Conservation (phyloP, 495 filamentous ascomycete genomes). For the Hypoxylon cercidicola region DNA sequence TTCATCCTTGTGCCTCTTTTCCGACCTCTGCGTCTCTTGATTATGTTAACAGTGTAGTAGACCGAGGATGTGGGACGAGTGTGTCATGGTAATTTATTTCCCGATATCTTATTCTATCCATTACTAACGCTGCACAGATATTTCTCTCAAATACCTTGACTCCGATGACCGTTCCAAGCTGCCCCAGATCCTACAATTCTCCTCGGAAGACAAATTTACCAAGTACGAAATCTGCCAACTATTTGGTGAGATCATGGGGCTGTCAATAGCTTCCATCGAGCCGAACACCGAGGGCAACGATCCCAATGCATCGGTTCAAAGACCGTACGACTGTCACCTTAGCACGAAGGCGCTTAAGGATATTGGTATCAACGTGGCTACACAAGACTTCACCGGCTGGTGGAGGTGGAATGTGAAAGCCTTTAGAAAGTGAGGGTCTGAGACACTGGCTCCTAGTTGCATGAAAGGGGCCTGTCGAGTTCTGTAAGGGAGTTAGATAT, state of each 20-base stretch:
- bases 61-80: conserved; percentile 91
- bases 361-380: conserved; percentile 78
- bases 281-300: conserved; percentile 80
- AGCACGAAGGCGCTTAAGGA: conserved; percentile 79
- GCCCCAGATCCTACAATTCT: conserved; percentile 85
- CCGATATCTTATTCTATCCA: not conserved
- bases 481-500: conserved; percentile 26
- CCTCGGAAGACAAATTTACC: conserved; percentile 85
- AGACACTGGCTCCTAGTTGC: conserved; percentile 18
- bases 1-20: not conserved
- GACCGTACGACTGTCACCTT: conserved; percentile 91
- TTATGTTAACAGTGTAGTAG: conserved; percentile 29
- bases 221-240: conserved; percentile 91
- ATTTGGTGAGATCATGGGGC: conserved; percentile 82
- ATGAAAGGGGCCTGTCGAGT: conserved; percentile 1
- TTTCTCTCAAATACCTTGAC: conserved; percentile 73
- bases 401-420: conserved; percentile 70
- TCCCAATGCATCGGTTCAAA: conserved; percentile 75
- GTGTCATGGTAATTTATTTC: conserved; percentile 57
- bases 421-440: conserved; percentile 54
- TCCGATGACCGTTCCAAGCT: conserved; percentile 57
- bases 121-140: conserved; percentile 49
- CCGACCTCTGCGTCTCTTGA: not conserved
- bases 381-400: conserved; percentile 82
- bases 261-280: conserved; percentile 75